Base-by-base conservation (phyloP, 345 rosid genomes). In the Lepidium sativum region DNA sequence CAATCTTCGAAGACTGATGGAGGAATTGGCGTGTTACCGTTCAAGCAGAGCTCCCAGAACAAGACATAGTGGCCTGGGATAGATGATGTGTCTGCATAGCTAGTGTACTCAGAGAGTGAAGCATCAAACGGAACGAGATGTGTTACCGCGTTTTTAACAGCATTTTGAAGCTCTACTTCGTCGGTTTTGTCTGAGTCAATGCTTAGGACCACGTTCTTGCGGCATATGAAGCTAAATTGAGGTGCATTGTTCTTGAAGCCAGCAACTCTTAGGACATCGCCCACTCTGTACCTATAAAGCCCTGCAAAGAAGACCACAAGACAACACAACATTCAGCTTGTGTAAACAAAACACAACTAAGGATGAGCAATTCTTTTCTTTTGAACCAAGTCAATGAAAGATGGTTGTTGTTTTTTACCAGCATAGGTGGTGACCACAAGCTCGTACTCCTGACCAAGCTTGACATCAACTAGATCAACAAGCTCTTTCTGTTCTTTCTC, bases 371-470 rank as follows among this genome's bases (percentile, higher is more conserved):
- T 6, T 15, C 1, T n/a, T 10, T 59, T 31, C 9, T 3, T 3
- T 5, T 8, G 6, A 12, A 15, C 20, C 37, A 27, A 34, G 8
- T 7, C 11, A 18, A 1, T 29, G 43, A 47, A 29, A 27, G 9
- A 10, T n/a, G 17, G 40, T 37, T 4, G 25, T 27, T 27, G 11
- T 14, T 6, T 71, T 1, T 71, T 80, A 89, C 98, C 98, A 8
- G 98, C 91, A 77, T 92, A 87, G 65, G 98, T 92, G 72, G 98
- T 92, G 85, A 92, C 94, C 8, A 92, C 97, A 73, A 92, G 94
- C 76, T 92, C 98, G 44, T 92, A 92, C 67, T 89, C 98, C 38
- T 84, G 89, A 31, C 96, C 97, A 64, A 87, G 89, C 73, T 87
- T 87, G 72, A 92, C 97, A 77, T 92, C 97, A 61, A 73, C 95